Conservation (phyloP, 2,329 filamentous ascomycete species). For the Ophiosphaerella herpotricha region DNA sequence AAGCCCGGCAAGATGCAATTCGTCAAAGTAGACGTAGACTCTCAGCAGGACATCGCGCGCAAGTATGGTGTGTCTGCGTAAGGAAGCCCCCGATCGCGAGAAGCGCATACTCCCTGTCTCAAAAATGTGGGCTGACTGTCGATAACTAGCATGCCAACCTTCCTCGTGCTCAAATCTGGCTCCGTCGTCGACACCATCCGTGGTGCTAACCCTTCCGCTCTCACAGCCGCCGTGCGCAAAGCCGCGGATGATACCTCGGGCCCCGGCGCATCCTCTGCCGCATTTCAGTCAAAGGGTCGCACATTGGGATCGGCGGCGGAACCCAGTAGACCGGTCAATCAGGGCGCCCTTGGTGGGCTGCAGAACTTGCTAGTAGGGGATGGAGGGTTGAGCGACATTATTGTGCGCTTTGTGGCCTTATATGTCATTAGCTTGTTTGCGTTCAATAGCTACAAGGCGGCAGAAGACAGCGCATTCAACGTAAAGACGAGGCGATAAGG, state of each 20-base stretch:
- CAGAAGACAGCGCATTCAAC: constrained; percentile 51
- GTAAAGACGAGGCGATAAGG: constrained; percentile 34
- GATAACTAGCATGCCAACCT: constrained; percentile 52
- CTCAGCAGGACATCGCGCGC: constrained; percentile 54
- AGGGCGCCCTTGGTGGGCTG: constrained; percentile 30
- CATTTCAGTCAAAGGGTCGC: constrained; percentile 51
- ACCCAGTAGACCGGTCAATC: constrained; percentile 29
- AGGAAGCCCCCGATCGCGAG: constrained; percentile 8
- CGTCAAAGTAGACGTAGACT: constrained; percentile 61
- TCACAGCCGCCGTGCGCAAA: constrained; percentile 53
- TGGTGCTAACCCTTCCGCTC: constrained; percentile 55
- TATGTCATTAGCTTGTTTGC: constrained; percentile 53
- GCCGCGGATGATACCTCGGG: constrained; percentile 48
- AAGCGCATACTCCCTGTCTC: too few relatives aligned
- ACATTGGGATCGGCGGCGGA: constrained; percentile 45
- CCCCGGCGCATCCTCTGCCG: constrained; percentile 38
- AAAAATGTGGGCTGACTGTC: not conserved
- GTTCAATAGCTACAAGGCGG: constrained; percentile 51
- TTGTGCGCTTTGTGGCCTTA: constrained; percentile 53
- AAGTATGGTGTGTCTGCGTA: constrained; percentile 57
- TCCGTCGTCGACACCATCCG: constrained; percentile 53
- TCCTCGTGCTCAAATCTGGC: constrained; percentile 52
- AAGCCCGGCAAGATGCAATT: constrained; percentile 55
- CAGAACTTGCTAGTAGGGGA: constrained; percentile 34
- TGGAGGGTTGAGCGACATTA: constrained; percentile 45